phyloP scores from a whole-genome alignment of 1,139 yeast species.

The Hansenula lynferdii region DNA sequence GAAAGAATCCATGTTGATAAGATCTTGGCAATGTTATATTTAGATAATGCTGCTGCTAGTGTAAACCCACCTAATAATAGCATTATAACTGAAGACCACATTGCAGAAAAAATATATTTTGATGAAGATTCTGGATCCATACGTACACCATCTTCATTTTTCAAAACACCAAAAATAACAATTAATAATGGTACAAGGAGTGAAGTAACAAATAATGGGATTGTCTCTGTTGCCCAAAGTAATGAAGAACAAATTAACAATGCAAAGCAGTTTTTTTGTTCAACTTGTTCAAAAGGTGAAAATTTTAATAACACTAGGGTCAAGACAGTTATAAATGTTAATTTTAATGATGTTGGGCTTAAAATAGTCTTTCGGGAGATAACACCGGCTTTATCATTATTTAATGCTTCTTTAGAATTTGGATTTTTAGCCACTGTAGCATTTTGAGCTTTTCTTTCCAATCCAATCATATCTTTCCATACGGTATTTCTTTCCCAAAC shows the following conservation, averaged over 20 bases:
- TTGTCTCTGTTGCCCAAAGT: conserved; percentile 91
- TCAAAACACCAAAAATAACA: conserved; percentile 68
- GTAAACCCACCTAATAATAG: conserved; percentile 89
- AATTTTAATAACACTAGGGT: conserved; percentile 45
- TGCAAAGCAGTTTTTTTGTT: conserved; percentile 79
- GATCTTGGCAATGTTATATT: conserved; percentile 82
- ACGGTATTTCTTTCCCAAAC: conserved; percentile 97
- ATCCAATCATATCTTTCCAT: conserved; percentile 92
- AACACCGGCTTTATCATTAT: conserved; percentile 16
- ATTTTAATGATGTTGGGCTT: conserved; percentile 31
- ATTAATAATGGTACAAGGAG: conserved; percentile 74
- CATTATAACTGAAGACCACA: conserved; percentile 96
- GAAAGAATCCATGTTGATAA: conserved; percentile 77
- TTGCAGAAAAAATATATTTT: conserved; percentile 67
- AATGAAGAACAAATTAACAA: conserved; percentile 73
- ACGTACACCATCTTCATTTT: conserved; percentile 45
- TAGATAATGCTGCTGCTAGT: conserved; percentile 88
- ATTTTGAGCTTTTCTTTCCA: conserved; percentile 68
- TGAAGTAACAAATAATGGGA: conserved; percentile 85
- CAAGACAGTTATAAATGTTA: conserved; percentile 38
- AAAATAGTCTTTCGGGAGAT: conserved; percentile 12
- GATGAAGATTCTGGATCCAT: conserved; percentile 69
- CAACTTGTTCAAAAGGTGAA: conserved; percentile 57
- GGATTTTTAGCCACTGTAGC: conserved; percentile 34
- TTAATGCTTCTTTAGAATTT: conserved; percentile 19